Percentiles rank a stretch among this genome's conserved stretches.
Evolutionary conservation across 2,329 filamentous ascomycete species (phyloP).

Genomic region (Diatrype stigma): DNA sequence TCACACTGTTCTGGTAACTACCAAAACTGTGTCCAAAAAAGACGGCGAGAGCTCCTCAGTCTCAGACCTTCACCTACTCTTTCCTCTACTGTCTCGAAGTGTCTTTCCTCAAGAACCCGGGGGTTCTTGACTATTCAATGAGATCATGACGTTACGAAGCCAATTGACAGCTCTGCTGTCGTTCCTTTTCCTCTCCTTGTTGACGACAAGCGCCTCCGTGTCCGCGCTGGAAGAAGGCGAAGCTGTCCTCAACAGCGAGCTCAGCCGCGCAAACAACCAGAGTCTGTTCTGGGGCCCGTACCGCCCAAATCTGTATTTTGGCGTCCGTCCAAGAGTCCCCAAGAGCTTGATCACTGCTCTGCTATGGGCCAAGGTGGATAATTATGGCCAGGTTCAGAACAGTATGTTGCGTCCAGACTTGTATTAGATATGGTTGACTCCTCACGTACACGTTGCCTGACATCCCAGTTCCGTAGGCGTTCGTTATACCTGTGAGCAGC

Average conservation of each 20-base stretch:
- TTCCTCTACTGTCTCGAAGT: background rate
- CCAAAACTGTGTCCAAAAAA: slow-evolving; percentile 24
- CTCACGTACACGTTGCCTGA: slow-evolving; percentile 4
- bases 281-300: slow-evolving; percentile 96
- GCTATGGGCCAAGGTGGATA: slow-evolving; percentile 84
- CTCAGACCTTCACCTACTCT: background rate
- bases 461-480: slow-evolving; percentile 54
- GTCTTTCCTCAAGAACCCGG: background rate
- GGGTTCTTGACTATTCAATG: slow-evolving; percentile 15
- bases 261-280: slow-evolving; percentile 63
- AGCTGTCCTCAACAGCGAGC: slow-evolving; percentile 41
- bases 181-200: slow-evolving; percentile 16
- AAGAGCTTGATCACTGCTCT: slow-evolving; percentile 78
- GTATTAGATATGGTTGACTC: background rate
- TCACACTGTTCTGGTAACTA: too few relatives aligned
- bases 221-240: slow-evolving; percentile 26
- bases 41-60: background rate
- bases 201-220: slow-evolving; percentile 6
- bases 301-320: slow-evolving; percentile 91
- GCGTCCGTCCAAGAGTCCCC: slow-evolving; percentile 75
- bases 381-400: slow-evolving; percentile 68
- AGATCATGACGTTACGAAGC: slow-evolving; percentile 22
- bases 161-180: slow-evolving; percentile 31
- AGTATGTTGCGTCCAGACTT: slow-evolving; percentile 44
- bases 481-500: slow-evolving; percentile 92